Evolutionary conservation across 768 basidiomycete species (phyloP).

Genomic region (Leccinellum rugosiceps): DNA sequence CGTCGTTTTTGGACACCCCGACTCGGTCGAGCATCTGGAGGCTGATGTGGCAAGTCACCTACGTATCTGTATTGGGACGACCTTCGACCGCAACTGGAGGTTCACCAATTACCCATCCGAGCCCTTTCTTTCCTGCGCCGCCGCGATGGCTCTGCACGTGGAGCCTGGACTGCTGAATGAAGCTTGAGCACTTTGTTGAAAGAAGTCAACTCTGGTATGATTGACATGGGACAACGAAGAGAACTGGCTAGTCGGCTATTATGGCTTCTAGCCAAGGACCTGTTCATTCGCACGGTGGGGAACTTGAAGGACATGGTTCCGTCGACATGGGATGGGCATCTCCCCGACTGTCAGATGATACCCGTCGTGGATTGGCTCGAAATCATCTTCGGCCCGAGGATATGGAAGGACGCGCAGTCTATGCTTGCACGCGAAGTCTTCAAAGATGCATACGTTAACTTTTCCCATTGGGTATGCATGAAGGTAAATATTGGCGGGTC

Average conservation of each 20-base stretch:
- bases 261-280: constrained; percentile 6
- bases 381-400: background rate
- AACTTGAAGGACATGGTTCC: background rate
- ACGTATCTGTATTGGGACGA: constrained; percentile 4
- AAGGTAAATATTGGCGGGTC: background rate
- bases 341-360: background rate
- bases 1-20: constrained; percentile 1
- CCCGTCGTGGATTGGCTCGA: background rate
- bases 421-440: background rate
- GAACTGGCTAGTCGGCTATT: constrained; percentile 2
- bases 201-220: constrained; percentile 5
- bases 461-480: background rate
- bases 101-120: constrained; percentile 17
- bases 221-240: constrained; percentile 2
- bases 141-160: constrained; percentile 1
- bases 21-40: constrained; percentile 2
- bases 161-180: background rate
- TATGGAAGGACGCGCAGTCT: background rate
- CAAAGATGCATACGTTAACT: background rate
- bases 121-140: constrained; percentile 11
- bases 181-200: background rate
- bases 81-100: constrained; percentile 6
- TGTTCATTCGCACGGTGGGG: background rate
- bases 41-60: constrained; percentile 11
- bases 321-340: constrained; percentile 1